A percentile compares a stretch with the other conserved stretches of the same genome.
Evolutionary conservation across 2,329 filamentous ascomycete genomes (phyloP).

Genomic region (Cyclaneusma minus): DNA sequence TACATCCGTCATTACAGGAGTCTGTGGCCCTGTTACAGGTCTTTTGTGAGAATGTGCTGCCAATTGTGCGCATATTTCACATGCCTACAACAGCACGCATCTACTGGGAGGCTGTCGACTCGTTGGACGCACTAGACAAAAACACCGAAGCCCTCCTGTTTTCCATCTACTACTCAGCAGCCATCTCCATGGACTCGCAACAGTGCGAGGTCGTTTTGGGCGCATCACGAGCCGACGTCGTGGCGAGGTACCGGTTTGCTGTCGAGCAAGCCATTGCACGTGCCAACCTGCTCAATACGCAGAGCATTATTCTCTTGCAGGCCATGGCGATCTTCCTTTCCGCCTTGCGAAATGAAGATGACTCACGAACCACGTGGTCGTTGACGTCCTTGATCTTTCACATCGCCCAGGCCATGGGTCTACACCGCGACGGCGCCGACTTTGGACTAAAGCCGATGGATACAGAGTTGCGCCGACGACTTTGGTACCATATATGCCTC

Average conservation of each 20-base stretch:
- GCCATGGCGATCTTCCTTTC: conserved; percentile 40
- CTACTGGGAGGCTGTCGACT: conserved; percentile 73
- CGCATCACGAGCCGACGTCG: conserved; percentile 15
- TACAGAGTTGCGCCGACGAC: conserved; percentile 39
- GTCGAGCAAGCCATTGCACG: conserved; percentile 40
- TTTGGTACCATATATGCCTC: conserved; percentile 45
- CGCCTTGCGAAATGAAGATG: conserved; percentile 29
- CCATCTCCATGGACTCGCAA: conserved; percentile 28
- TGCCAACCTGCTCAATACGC: conserved; percentile 40
- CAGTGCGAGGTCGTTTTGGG: conserved; percentile 26
- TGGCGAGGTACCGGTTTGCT: conserved; percentile 36
- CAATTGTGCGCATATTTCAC: conserved; percentile 53
- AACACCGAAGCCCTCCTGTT: conserved; percentile 47
- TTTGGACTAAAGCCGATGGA: conserved; percentile 40
- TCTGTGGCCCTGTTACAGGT: conserved; percentile 15
- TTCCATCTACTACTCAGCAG: conserved; percentile 40
- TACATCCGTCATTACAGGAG: conserved; percentile 1
- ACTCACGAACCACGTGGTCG: conserved; percentile 35
- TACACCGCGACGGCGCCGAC: conserved; percentile 26
- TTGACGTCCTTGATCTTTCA: conserved; percentile 24
- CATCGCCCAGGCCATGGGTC: conserved; percentile 24
- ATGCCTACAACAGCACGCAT: conserved; percentile 44
- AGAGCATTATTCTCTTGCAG: conserved; percentile 40
- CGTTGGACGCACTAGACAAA: conserved; percentile 56
- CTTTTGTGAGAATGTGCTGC: conserved; percentile 56